Conservation (phyloP, 345 rosid genomes). For the Cardamine chenopodiifolia region DNA sequence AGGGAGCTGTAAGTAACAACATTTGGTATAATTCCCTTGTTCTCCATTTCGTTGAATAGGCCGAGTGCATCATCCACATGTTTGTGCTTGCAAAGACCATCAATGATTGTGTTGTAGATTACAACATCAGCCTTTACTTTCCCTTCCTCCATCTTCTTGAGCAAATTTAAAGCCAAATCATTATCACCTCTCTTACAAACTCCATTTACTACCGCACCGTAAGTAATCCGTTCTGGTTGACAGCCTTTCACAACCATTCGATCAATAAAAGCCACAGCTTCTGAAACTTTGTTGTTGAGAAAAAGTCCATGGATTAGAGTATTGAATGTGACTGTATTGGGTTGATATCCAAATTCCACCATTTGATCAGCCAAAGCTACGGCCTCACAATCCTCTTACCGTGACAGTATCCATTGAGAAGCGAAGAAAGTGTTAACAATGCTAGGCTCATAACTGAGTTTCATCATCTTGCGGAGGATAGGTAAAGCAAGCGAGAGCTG, state of each 20-base stretch:
- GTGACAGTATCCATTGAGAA: conserved; percentile 1
- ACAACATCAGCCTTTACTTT: not conserved
- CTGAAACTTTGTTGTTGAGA: not conserved
- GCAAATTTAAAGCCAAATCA: not conserved
- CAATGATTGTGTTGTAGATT: not conserved
- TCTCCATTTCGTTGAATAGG: not conserved
- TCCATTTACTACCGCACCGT: not conserved
- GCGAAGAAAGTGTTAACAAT: not conserved
- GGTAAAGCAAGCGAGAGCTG: not conserved
- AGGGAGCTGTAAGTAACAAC: not conserved
- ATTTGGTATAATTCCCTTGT: not conserved
- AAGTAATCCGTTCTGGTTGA: not conserved
- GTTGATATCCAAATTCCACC: not conserved
- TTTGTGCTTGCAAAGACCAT: conserved; percentile 5
- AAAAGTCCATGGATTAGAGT: not conserved
- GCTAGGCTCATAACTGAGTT: not conserved
- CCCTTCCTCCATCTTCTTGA: not conserved
- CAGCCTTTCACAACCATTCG: not conserved
- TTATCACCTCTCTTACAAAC: conserved; percentile 9
- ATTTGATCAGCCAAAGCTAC: not conserved
- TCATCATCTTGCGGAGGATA: not conserved
- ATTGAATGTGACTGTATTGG: not conserved
- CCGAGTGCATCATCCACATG: not conserved
- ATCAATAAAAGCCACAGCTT: not conserved
- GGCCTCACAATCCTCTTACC: not conserved